Conservation (phyloP, 2,329 filamentous ascomycete genomes). For the Penicillium brasilianum region DNA sequence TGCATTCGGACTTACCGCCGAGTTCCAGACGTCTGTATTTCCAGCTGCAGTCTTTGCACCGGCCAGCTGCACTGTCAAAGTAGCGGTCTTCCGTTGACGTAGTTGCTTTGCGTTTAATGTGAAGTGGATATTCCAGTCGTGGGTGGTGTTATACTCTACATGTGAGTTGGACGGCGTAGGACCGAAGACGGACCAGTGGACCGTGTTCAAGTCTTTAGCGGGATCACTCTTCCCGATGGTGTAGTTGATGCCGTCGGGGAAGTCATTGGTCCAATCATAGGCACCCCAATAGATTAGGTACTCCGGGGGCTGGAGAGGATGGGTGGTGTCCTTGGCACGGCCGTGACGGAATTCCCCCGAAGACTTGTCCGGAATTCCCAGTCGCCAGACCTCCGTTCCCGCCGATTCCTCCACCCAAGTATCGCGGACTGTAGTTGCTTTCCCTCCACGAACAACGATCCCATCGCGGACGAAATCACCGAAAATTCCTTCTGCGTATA, state of each 20-base stretch:
- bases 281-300: conserved; percentile 66
- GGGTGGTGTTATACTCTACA: conserved; percentile 48
- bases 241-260: conserved; percentile 63
- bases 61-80: conserved; percentile 67
- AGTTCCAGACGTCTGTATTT: conserved; percentile 64
- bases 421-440: conserved; percentile 44
- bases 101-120: conserved; percentile 53
- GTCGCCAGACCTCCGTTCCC: conserved; percentile 65
- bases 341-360: conserved; percentile 67
- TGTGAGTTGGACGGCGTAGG: conserved; percentile 44
- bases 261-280: conserved; percentile 65
- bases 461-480: conserved; percentile 63
- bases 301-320: conserved; percentile 60
- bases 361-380: conserved; percentile 66
- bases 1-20: background rate
- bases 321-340: conserved; percentile 53
- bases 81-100: conserved; percentile 53
- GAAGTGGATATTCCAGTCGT: conserved; percentile 66
- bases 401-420: conserved; percentile 61
- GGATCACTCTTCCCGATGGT: conserved; percentile 60
- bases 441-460: conserved; percentile 51
- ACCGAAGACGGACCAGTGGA: conserved; percentile 70
- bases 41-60: conserved; percentile 66
- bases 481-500: conserved; percentile 67
- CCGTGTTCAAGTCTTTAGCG: conserved; percentile 63